A percentile compares a stretch with the other conserved stretches of the same genome.
Conservation (phyloP, 257 asterid genomes). For the Apocynum venetum region DNA sequence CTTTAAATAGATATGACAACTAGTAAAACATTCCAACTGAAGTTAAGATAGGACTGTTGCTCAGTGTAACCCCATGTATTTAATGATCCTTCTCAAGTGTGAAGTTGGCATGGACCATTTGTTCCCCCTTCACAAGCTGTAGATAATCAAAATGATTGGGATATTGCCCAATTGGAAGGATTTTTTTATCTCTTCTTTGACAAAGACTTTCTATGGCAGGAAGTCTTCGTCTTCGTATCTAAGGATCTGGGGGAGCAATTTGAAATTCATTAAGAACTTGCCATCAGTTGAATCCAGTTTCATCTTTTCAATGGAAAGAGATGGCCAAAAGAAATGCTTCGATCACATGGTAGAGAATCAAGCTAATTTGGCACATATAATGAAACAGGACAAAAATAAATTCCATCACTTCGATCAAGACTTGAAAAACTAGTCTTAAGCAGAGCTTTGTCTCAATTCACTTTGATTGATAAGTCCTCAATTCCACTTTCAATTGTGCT, state of each 20-base stretch:
- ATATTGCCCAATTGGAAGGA: slow-evolving; percentile 6
- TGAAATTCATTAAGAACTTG: background rate
- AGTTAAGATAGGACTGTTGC: background rate
- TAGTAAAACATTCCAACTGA: background rate
- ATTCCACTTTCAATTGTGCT: too few relatives aligned
- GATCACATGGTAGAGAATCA: background rate
- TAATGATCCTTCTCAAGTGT: background rate
- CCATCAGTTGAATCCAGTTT: background rate
- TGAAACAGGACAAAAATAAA: background rate
- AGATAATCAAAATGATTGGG: slow-evolving; percentile 15
- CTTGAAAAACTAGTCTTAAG: background rate
- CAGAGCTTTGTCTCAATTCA: background rate
- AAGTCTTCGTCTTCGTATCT: background rate
- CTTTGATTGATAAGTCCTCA: too few relatives aligned
- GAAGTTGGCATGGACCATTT: slow-evolving; percentile 18
- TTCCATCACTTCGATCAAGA: background rate
- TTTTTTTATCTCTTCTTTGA: background rate
- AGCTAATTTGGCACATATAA: background rate
- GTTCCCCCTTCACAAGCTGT: slow-evolving; percentile 15
- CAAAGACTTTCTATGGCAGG: background rate
- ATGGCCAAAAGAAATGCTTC: background rate
- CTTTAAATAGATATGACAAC: background rate
- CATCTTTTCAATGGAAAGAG: background rate
- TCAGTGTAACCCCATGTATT: background rate
- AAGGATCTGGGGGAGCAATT: background rate